phyloP scores from a whole-genome alignment of 495 filamentous ascomycete genomes.

The Neurospora sp. region DNA sequence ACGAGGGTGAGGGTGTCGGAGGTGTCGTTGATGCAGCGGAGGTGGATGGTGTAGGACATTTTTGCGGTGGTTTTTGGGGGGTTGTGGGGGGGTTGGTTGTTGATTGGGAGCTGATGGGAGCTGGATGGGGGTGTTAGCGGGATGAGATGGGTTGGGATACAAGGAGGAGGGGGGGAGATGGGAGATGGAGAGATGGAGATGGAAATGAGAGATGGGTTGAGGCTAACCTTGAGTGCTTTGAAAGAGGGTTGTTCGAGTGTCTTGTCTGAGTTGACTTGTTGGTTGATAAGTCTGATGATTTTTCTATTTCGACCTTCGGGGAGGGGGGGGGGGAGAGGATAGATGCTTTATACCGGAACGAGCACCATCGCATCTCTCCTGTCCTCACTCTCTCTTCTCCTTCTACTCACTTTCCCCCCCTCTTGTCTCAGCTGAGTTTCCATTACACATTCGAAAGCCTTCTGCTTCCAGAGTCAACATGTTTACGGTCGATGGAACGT shows the following conservation, averaged over 20 bases:
- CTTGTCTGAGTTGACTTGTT: not conserved
- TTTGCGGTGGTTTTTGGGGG: not conserved
- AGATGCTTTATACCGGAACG: not conserved
- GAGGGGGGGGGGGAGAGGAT: not conserved
- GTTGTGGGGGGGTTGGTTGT: not conserved
- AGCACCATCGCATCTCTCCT: not conserved
- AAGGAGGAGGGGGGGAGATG: not conserved
- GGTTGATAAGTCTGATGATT: not conserved
- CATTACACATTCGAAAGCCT: not conserved
- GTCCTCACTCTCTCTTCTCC: too few species aligned
- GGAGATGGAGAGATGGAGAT: not conserved
- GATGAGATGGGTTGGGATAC: not conserved
- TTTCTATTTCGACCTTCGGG: not conserved
- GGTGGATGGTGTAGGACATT: slow-evolving; percentile 1
- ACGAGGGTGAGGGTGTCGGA: not conserved
- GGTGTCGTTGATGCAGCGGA: slow-evolving; percentile 5
- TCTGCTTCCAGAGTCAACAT: not conserved
- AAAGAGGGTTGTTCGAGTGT: not conserved
- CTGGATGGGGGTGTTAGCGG: not conserved
- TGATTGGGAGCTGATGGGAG: not conserved
- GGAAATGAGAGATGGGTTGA: not conserved
- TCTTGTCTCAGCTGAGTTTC: not conserved
- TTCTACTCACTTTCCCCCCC: too few species aligned
- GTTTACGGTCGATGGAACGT: not conserved
- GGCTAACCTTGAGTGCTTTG: not conserved